Conservation (phyloP, 305 asterid genomes). For the Monarda citriodora region DNA sequence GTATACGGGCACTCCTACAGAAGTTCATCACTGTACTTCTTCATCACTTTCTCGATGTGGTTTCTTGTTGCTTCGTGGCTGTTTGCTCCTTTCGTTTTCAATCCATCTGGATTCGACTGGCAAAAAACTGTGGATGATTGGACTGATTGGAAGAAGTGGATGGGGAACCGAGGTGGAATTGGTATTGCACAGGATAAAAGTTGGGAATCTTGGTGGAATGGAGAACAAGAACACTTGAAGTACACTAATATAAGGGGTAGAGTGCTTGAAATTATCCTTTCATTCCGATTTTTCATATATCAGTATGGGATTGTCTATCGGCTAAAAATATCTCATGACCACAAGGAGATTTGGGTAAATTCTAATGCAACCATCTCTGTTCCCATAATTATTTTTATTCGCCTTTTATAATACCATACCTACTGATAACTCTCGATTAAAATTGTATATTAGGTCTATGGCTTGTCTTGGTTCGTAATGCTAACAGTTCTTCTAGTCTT, state of each 20-base stretch:
- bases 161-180: constrained; percentile 98
- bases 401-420: not conserved
- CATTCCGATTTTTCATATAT: constrained; percentile 73
- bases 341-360: constrained; percentile 57
- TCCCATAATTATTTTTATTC: not conserved
- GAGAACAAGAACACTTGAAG: constrained; percentile 86
- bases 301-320: constrained; percentile 94
- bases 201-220: constrained; percentile 99
- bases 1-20: constrained; percentile 78
- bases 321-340: constrained; percentile 71
- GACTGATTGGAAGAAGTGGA: constrained; percentile 97
- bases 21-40: constrained; percentile 63
- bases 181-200: constrained; percentile 82
- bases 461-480: constrained; percentile 95
- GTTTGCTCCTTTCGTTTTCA: constrained; percentile 97
- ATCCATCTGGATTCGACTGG: constrained; percentile 98
- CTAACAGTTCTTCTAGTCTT: constrained; percentile 63
- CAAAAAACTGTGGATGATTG: constrained; percentile 98
- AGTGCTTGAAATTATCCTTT: constrained; percentile 71
- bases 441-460: constrained; percentile 66
- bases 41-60: constrained; percentile 91
- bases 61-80: constrained; percentile 94
- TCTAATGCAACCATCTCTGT: constrained; percentile 1
- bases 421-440: constrained; percentile 21
- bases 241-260: constrained; percentile 75